Base-by-base conservation (phyloP, 2,329 filamentous ascomycete species). In the Sclerotinia spermophila region DNA sequence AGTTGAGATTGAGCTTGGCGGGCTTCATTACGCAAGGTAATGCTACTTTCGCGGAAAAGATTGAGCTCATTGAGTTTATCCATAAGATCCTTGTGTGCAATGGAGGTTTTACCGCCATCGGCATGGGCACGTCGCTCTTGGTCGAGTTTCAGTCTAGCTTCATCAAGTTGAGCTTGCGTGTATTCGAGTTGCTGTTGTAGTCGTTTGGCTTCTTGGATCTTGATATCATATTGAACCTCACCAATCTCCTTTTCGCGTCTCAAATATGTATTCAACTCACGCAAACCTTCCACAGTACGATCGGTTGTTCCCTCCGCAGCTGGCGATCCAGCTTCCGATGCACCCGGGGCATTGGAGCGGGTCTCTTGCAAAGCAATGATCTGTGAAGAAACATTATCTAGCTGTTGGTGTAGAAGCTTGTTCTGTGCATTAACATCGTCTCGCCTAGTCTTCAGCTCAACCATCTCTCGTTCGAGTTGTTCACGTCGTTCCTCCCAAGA, bases 181-280 rank as follows among this genome's bases (percentile, higher is more conserved):
- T 97, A 94, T 66, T 97, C 91, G 35, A 97, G 86, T 78, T 98
- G 94, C 77, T 97, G 93, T 77, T 95, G 92, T 56, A 97, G 82
- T 68, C 96, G 89, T 81, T 96, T 97, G 68, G 89, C 86, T 81
- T 99, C 96, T 76, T 97, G 93, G 0, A 90, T 86, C 77, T 95
- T 94, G 59, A 98, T 85, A 76, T 97, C 94, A 77, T 94, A 92
- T 78, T 98, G 95, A n/a, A 97, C 93, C 76, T 99, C 95, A 13
- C 97, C 87, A 74, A 99, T 98, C 79, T 98, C 96, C 84, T 98
- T 99, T 82, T 99, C 96, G 56, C 93, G 91, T 60, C 95, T 91
- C 72, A 99, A 84, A 80, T 96, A 99, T 73, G 88, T 91, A 81
- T 97, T 96, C 70, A 99, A 88, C 77, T 98, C 95, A 73, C 96